Percentiles rank a stretch among this genome's conserved stretches.
Evolutionary conservation across 306 rosid species (phyloP).

Genomic region (Citrullus amarus): DNA sequence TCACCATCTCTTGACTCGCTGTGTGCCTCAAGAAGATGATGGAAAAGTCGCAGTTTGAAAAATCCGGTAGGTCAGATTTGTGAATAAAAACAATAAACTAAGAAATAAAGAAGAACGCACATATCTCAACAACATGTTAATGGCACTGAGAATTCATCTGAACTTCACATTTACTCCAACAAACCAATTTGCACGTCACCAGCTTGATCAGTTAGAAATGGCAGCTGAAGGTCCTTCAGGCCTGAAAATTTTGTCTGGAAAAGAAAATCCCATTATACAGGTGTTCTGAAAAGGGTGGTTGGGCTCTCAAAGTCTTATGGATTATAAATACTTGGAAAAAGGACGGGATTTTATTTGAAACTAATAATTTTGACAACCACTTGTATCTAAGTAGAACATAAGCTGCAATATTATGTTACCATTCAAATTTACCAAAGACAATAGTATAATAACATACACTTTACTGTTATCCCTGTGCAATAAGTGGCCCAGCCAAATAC

Average conservation of each 20-base stretch:
- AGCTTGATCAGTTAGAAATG: conserved; percentile 59
- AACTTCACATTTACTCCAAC: conserved; percentile 78
- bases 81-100: conserved; percentile 9
- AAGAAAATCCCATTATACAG: conserved; percentile 66
- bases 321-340: background rate
- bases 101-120: background rate
- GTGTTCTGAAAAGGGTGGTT: conserved; percentile 60
- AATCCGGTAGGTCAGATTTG: conserved; percentile 10
- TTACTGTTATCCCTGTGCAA: background rate
- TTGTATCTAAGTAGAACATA: background rate
- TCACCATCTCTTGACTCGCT: conserved; percentile 70
- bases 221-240: conserved; percentile 69
- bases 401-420: background rate
- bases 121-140: conserved; percentile 47
- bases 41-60: conserved; percentile 61
- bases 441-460: background rate
- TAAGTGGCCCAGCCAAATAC: background rate
- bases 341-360: background rate
- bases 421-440: background rate
- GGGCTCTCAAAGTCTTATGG: conserved; percentile 40
- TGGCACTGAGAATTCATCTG: conserved; percentile 77
- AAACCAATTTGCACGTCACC: conserved; percentile 76
- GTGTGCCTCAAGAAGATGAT: conserved; percentile 72
- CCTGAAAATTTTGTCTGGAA: conserved; percentile 53
- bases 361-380: background rate